Base-by-base conservation (phyloP, 129 eudicot genomes). In the Artemisia annua region DNA sequence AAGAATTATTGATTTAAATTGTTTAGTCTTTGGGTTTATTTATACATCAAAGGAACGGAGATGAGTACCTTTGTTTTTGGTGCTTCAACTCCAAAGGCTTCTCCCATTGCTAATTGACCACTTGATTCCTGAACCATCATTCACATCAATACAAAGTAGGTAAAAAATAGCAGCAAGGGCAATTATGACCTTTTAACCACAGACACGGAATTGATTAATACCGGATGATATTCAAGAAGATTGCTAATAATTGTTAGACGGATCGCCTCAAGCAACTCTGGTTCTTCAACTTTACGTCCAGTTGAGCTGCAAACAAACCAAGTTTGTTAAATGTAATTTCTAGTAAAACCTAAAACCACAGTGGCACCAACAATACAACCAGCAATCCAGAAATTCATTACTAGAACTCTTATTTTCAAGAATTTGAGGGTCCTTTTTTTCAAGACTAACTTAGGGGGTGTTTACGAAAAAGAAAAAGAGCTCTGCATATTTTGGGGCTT, bases 271-370 rank as follows among this genome's bases (percentile, higher is more conserved):
- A 94, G 93, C 82, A 94, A 79, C 82, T 94, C 98, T 0, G 98
- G 97, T 28, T 94, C 98, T 15, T 94, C 97, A 78, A 94, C 83
- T 77, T 94, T 94, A 71, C 98, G 88, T 56, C 98, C 98, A 70
- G 92, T 86, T 12, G 94, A 82, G 60, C 98, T 94, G 97, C 72
- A 86, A 49, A 53, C 46, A 39, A 39, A 39, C 46, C 46, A 2
- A 39, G 46, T 7, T 7, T 8, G 44, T 39, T 7, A 39, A 39
- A 7, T 39, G 46, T 39, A 39, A 39, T 39, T 39, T 39, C 46
- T 39, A 39, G 35, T 9, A 54, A 4, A 66, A 44, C 3, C 17
- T 24, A 8, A 24, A 65, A 58, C 0, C 11, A 39, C 10, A 0
- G 9, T 39, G 9, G 10, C 46, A 5, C 43, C 7, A 35, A 35